phyloP scores from a whole-genome alignment of 257 asterid genomes.

The Jasminum sambac region DNA sequence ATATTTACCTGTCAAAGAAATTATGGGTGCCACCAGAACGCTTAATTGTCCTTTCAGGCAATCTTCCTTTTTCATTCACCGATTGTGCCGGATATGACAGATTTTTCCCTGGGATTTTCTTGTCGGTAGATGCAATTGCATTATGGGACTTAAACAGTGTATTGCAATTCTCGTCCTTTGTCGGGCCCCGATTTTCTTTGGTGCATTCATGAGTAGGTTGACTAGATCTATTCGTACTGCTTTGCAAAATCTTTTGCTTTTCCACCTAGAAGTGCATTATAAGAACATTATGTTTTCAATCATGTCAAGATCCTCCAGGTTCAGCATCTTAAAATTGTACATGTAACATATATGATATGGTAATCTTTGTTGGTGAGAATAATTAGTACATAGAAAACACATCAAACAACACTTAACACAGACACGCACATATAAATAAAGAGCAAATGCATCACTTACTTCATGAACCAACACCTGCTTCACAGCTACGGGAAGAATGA shows the following conservation, averaged over 20 bases:
- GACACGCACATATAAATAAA: background rate
- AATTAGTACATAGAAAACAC: background rate
- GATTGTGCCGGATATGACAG: slow-evolving; percentile 31
- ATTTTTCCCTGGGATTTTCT: slow-evolving; percentile 32
- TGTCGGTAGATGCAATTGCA: slow-evolving; percentile 37
- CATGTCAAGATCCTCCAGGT: too few relatives aligned
- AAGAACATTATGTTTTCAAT: slow-evolving; percentile 8
- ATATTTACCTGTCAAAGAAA: slow-evolving; percentile 71
- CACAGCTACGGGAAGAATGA: slow-evolving; percentile 65
- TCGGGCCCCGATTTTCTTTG: slow-evolving; percentile 39
- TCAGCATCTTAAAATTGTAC: too few relatives aligned
- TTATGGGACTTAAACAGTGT: slow-evolving; percentile 35
- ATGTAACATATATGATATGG: background rate
- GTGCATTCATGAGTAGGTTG: slow-evolving; percentile 28
- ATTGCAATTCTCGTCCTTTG: slow-evolving; percentile 36
- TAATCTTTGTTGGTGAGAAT: background rate
- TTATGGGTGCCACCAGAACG: slow-evolving; percentile 40
- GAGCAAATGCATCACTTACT: slow-evolving; percentile 41
- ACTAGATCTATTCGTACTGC: slow-evolving; percentile 42
- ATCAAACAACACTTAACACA: slow-evolving; percentile 8
- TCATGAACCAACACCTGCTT: slow-evolving; percentile 91
- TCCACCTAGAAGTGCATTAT: slow-evolving; percentile 60
- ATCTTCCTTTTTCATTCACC: slow-evolving; percentile 32
- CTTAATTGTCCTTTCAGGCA: slow-evolving; percentile 53
- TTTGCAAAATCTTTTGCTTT: slow-evolving; percentile 73